Evolutionary conservation across 805 yeast genomes (phyloP).

Genomic region (Monosporozyma yasuniensis): DNA sequence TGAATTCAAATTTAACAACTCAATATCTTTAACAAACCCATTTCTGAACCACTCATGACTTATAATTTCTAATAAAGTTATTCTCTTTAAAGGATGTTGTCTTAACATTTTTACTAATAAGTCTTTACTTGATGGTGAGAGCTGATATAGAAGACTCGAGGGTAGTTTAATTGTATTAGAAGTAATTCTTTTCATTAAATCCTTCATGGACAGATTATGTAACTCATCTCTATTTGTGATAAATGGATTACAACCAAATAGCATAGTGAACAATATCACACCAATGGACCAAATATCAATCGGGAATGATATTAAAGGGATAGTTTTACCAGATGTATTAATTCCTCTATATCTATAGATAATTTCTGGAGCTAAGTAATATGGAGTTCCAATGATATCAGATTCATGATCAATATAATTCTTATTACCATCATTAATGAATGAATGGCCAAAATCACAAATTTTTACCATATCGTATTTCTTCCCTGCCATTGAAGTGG

Average conservation of each 20-base stretch:
- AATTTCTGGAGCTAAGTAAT: constrained; percentile 95
- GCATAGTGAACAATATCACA: constrained; percentile 81
- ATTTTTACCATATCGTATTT: constrained; percentile 75
- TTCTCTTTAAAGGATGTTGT: constrained; percentile 69
- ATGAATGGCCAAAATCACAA: constrained; percentile 41
- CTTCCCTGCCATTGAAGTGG: background rate
- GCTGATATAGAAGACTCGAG: background rate
- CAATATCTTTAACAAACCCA: constrained; percentile 37
- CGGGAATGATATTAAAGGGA: constrained; percentile 75
- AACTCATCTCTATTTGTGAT: constrained; percentile 69
- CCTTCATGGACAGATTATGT: constrained; percentile 53
- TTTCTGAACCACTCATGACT: constrained; percentile 79
- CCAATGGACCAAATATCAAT: constrained; percentile 97
- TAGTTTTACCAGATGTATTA: constrained; percentile 57
- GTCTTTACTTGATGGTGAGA: constrained; percentile 24
- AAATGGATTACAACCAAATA: constrained; percentile 43
- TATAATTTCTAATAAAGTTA: constrained; percentile 65
- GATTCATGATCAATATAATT: constrained; percentile 60
- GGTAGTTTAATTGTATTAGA: constrained; percentile 55
- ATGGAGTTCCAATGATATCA: constrained; percentile 67
- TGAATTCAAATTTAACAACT: background rate
- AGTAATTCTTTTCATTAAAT: constrained; percentile 62
- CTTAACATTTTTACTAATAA: constrained; percentile 62
- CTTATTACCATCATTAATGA: constrained; percentile 65
- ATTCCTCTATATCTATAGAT: constrained; percentile 1